phyloP scores from a whole-genome alignment of 768 basidiomycete species.

The Boletus insuetus region DNA sequence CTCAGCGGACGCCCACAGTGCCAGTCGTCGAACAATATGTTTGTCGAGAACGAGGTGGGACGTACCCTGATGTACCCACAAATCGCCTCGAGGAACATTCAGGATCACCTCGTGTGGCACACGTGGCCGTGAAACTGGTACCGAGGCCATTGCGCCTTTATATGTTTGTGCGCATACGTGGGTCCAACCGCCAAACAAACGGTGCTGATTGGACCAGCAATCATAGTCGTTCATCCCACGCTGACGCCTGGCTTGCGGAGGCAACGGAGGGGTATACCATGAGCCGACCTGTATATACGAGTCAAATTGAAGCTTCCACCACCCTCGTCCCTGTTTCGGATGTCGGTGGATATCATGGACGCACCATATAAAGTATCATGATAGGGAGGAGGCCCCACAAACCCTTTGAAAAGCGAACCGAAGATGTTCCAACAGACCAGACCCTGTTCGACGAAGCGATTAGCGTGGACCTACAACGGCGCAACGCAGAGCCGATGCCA shows the following conservation, averaged over 20 bases:
- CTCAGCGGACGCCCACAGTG: constrained; percentile 6
- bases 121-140: constrained; percentile 6
- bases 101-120: constrained; percentile 20
- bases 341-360: not conserved
- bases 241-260: constrained; percentile 13
- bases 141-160: not conserved
- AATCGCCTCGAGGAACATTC: constrained; percentile 11
- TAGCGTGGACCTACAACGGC: too few species aligned
- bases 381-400: too few species aligned
- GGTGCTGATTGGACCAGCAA: constrained; percentile 3
- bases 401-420: too few species aligned
- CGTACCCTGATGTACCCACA: constrained; percentile 4
- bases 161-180: not conserved
- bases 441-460: too few species aligned
- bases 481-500: not conserved
- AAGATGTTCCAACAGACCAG: too few species aligned
- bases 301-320: not conserved
- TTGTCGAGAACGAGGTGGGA: not conserved
- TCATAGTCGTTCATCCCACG: not conserved
- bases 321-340: not conserved
- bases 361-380: not conserved
- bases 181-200: not conserved
- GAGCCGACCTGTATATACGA: too few species aligned
- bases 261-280: not conserved
- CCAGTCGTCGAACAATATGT: not conserved